phyloP scores from a whole-genome alignment of 805 yeast species.

The Yamadazyma nakazawae region DNA sequence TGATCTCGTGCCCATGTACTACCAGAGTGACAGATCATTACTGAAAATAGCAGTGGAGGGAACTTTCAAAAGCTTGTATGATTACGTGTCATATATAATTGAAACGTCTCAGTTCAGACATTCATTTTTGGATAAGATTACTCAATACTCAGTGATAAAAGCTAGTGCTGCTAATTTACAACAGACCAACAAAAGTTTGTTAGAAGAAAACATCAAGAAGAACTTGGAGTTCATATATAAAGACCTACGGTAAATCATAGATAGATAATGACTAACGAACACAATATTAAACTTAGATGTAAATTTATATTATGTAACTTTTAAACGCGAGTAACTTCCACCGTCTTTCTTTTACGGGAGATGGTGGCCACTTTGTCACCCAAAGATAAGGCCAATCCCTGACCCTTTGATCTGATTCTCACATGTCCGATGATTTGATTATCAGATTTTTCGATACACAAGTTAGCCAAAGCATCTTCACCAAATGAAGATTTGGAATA shows the following conservation, averaged over 20 bases:
- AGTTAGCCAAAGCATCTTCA: slow-evolving; percentile 94
- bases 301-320: not conserved
- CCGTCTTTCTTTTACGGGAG: slow-evolving; percentile 47
- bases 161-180: slow-evolving; percentile 19
- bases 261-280: slow-evolving; percentile 5
- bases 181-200: slow-evolving; percentile 11
- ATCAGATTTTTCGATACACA: slow-evolving; percentile 82
- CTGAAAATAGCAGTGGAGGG: slow-evolving; percentile 17
- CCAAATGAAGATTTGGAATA: slow-evolving; percentile 93
- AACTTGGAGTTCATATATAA: slow-evolving; percentile 8
- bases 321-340: slow-evolving; percentile 15
- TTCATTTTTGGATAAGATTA: slow-evolving; percentile 14
- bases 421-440: slow-evolving; percentile 90
- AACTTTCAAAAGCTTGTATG: slow-evolving; percentile 19
- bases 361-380: slow-evolving; percentile 92
- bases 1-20: slow-evolving; percentile 8
- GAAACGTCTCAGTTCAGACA: slow-evolving; percentile 6
- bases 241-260: slow-evolving; percentile 5
- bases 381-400: slow-evolving; percentile 90
- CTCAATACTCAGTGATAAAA: slow-evolving; percentile 15
- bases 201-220: slow-evolving; percentile 7
- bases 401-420: slow-evolving; percentile 95
- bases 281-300: not conserved
- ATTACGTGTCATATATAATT: slow-evolving; percentile 11
- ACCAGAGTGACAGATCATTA: not conserved